A percentile compares a stretch with the other conserved stretches of the same genome.
phyloP scores from a whole-genome alignment of 2,329 filamentous ascomycete species.

The Beauveria medogensis region DNA sequence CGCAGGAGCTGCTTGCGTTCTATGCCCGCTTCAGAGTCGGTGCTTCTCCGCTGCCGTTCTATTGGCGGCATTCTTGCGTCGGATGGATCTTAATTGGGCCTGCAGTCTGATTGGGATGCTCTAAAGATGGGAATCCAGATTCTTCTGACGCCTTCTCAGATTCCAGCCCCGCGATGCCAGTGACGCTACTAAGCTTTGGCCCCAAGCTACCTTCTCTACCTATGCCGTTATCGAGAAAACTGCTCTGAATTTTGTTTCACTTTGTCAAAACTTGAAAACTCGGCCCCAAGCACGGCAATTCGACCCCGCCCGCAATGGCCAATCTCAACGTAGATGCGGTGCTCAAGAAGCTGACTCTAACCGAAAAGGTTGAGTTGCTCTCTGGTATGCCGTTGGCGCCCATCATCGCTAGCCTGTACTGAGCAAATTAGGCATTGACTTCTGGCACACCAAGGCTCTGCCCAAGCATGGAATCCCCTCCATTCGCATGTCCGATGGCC shows the following conservation, averaged over 20 bases:
- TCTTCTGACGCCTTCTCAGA: neutral
- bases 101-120: neutral
- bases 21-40: neutral
- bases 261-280: neutral
- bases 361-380: conserved; percentile 46
- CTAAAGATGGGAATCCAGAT: neutral
- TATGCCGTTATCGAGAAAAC: neutral
- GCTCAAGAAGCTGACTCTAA: conserved; percentile 43
- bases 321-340: conserved; percentile 46
- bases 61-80: neutral
- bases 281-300: neutral
- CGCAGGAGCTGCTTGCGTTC: neutral
- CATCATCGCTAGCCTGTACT: neutral
- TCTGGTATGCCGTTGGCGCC: conserved; percentile 29
- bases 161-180: neutral
- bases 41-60: neutral
- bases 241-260: neutral
- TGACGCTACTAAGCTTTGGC: conserved; percentile 6
- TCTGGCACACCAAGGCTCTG: conserved; percentile 60
- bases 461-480: conserved; percentile 54
- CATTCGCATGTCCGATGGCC: conserved; percentile 58
- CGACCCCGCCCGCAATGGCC: conserved; percentile 29
- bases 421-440: conserved; percentile 45
- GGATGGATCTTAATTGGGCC: neutral
- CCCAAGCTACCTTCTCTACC: neutral